These are phyloP conservation scores for Salix caprea DNA, from an alignment of 345 rosid genomes.

Conservation along the genomic window DNA sequence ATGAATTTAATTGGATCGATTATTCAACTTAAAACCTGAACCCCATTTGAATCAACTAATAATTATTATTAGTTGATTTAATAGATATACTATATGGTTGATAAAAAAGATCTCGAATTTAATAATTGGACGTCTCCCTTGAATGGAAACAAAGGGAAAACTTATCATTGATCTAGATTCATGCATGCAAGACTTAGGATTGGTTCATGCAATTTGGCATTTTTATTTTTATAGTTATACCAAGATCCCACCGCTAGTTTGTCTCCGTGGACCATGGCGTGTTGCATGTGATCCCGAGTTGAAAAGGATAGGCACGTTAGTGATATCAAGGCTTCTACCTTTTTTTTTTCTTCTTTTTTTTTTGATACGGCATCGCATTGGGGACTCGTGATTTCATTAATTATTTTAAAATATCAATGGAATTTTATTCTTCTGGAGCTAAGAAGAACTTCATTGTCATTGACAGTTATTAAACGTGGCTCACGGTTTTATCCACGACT, in stretches of 20 bases:
- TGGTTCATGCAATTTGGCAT: neutral
- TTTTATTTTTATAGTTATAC: neutral
- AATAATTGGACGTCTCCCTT: neutral
- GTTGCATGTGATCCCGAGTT: neutral
- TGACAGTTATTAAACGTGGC: too few species aligned
- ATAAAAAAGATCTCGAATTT: neutral
- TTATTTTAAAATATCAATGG: too few species aligned
- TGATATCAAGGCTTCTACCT: too few species aligned
- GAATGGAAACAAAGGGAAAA: neutral
- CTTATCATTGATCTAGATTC: neutral
- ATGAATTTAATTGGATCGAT: fast-evolving
- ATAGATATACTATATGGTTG: too few species aligned
- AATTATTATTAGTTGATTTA: too few species aligned
- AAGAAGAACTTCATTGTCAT: too few species aligned
- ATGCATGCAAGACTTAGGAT: neutral
- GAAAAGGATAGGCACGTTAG: neutral
- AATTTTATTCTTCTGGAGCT: too few species aligned
- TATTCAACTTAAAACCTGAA: too few species aligned
- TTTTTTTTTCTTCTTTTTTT: too few species aligned
- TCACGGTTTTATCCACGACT: too few species aligned
- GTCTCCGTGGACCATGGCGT: neutral
- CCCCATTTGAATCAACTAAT: too few species aligned
- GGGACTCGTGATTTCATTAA: too few species aligned
- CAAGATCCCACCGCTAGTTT: neutral
- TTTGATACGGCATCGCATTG: neutral